Evolutionary conservation across 192 early-diverging fungal species (phyloP), one percentile per base, ranked within the genome.

Genomic region (Chytriomyces sp.): DNA sequence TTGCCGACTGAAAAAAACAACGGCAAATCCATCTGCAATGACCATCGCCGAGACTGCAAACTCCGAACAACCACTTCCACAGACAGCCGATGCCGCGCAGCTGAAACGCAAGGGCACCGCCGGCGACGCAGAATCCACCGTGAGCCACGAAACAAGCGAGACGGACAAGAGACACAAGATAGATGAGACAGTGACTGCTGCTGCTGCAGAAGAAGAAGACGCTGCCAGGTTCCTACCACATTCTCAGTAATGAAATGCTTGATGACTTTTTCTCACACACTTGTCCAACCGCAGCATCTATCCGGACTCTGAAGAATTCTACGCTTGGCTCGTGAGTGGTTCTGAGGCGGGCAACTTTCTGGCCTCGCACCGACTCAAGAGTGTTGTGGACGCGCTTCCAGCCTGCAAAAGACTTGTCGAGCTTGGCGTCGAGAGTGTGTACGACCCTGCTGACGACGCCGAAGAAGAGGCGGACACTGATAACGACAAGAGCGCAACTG

Each of bases 231-330:
- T 57, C 20, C 53, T 35, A 2, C 28, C 28, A 2, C 53, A 20
- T 20, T 57, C 10, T 23, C 10, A 16, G n/a, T 11, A 7, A 18
- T 9, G 45, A 35, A 67, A 26, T 11, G 5, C 11, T 8, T 44
- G n/a, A n/a, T n/a, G n/a, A n/a, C 28, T 2, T 2, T 35, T 2
- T 35, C 28, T 35, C 28, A 35, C 28, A 35, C 28, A 35, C 23
- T 2, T 23, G 26, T 7, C 65, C 28, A 67, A 10, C 28, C 28
- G 53, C 76, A 77, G 76, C 66, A 67, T 76, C 46, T 76, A 76
- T 46, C 75, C 75, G 9, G 75, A 76, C 75, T 26, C 75, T 7
- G 76, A 67, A 61, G 50, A 68, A 6, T 77, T 77, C 66, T 77
- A 69, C 60, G 76, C 76, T 6, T 77, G 76, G 76, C 76, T 69